Percentiles rank a stretch among this genome's conserved stretches.
These are phyloP conservation scores for Debaryomyces prosopidis DNA, from an alignment of 805 yeast genomes.

Conservation along the genomic window DNA sequence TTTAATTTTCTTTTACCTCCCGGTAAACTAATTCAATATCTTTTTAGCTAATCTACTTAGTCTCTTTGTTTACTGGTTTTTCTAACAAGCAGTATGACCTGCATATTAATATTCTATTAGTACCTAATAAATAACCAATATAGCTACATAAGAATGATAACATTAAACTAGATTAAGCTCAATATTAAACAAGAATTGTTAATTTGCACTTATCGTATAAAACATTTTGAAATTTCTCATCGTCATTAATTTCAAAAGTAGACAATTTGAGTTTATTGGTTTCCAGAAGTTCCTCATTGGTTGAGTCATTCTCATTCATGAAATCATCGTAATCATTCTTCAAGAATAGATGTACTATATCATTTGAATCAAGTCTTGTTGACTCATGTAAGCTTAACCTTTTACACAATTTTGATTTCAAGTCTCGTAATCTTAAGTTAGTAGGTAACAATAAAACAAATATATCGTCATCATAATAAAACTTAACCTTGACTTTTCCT, in stretches of 20 bases:
- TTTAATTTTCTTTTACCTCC: too few species aligned
- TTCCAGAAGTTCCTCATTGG: constrained; percentile 26
- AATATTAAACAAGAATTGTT: constrained; percentile 23
- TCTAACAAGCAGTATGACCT: too few species aligned
- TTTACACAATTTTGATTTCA: constrained; percentile 52
- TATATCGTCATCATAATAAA: constrained; percentile 78
- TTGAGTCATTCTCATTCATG: constrained; percentile 28
- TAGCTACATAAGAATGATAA: too few species aligned
- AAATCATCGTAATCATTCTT: constrained; percentile 46
- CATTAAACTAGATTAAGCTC: not conserved
- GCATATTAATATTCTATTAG: too few species aligned
- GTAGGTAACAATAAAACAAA: constrained; percentile 65
- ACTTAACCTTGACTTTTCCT: constrained; percentile 61
- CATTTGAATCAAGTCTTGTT: constrained; percentile 9
- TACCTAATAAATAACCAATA: too few species aligned
- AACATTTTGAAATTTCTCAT: constrained; percentile 37
- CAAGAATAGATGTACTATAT: constrained; percentile 34
- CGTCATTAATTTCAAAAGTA: constrained; percentile 39
- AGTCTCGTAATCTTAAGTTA: constrained; percentile 47
- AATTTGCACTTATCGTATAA: constrained; percentile 46
- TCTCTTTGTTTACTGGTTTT: too few species aligned
- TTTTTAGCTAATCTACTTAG: too few species aligned
- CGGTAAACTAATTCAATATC: too few species aligned
- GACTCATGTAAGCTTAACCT: constrained; percentile 43
- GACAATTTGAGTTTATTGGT: constrained; percentile 26